phyloP scores from a whole-genome alignment of 257 asterid species.

The Leptodermis oblonga region DNA sequence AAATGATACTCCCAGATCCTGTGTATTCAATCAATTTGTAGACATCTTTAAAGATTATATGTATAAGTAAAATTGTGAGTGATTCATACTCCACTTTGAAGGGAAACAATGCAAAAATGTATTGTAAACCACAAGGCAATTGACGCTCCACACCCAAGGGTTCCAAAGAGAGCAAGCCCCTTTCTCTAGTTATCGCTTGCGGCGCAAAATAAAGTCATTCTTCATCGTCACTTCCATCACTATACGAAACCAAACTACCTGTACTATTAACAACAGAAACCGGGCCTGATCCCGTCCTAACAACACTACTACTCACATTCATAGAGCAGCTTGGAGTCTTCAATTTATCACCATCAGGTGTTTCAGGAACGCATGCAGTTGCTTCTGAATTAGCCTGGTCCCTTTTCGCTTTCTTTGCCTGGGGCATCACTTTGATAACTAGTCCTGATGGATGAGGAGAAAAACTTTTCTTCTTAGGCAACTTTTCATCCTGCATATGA shows the following conservation, averaged over 20 bases:
- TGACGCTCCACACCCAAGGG: neutral
- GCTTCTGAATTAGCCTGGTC: constrained; percentile 27
- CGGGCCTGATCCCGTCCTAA: neutral
- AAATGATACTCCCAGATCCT: too few relatives aligned
- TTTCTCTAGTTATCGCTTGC: neutral
- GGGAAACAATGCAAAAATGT: too few relatives aligned
- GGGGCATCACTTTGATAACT: constrained; percentile 68
- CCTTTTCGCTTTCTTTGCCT: constrained; percentile 71
- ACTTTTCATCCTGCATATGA: constrained; percentile 41
- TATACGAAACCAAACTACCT: constrained; percentile 67
- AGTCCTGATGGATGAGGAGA: constrained; percentile 42
- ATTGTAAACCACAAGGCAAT: neutral
- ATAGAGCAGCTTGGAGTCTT: neutral
- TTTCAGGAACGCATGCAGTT: constrained; percentile 13
- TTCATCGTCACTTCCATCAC: constrained; percentile 91
- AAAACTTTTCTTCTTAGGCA: constrained; percentile 47
- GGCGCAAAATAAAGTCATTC: constrained; percentile 23
- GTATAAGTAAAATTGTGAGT: too few relatives aligned
- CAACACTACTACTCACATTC: too few relatives aligned
- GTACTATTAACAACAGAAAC: constrained; percentile 15
- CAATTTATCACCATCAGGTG: constrained; percentile 9
- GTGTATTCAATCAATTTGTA: too few relatives aligned
- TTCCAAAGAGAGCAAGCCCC: neutral
- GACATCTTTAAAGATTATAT: too few relatives aligned
- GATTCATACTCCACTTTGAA: too few relatives aligned